Evolutionary conservation across 2,329 filamentous ascomycete genomes (phyloP).

Genomic region (Talaromyces funiculosus): DNA sequence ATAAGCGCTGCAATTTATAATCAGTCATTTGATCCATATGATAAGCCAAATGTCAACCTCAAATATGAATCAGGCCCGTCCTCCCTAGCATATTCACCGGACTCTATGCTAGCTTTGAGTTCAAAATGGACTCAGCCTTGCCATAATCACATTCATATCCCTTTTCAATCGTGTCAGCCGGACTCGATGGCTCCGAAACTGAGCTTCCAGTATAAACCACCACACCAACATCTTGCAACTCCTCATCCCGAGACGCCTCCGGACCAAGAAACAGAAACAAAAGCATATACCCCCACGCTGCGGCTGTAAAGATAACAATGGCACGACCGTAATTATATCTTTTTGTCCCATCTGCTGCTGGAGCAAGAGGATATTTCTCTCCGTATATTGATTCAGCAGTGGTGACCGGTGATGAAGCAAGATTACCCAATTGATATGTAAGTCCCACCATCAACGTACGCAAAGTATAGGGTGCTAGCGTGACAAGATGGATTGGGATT

Average conservation of each 20-base stretch:
- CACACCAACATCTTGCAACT: background rate
- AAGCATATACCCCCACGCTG: constrained; percentile 26
- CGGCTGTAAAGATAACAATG: constrained; percentile 29
- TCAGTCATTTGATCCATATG: too few species aligned
- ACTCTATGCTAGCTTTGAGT: background rate
- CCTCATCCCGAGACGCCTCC: constrained; percentile 19
- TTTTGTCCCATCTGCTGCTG: constrained; percentile 23
- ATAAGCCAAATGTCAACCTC: background rate
- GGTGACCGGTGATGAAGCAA: constrained; percentile 36
- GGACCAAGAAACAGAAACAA: constrained; percentile 30
- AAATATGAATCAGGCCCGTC: background rate
- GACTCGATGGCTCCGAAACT: constrained; percentile 2
- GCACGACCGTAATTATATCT: constrained; percentile 41
- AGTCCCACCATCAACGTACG: constrained; percentile 32
- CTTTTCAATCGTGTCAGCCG: constrained; percentile 1
- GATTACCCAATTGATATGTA: constrained; percentile 37
- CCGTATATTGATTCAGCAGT: constrained; percentile 41
- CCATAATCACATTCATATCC: background rate
- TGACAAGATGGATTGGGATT: constrained; percentile 35
- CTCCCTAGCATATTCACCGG: background rate
- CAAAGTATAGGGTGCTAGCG: constrained; percentile 31
- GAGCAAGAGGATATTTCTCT: constrained; percentile 35
- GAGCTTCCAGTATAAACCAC: background rate
- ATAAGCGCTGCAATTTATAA: too few species aligned
- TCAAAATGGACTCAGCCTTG: background rate